Evolutionary conservation across 768 basidiomycete species (phyloP), one percentile per base, ranked within the genome.

Genomic region (Tylopilus rubrobrunneus): DNA sequence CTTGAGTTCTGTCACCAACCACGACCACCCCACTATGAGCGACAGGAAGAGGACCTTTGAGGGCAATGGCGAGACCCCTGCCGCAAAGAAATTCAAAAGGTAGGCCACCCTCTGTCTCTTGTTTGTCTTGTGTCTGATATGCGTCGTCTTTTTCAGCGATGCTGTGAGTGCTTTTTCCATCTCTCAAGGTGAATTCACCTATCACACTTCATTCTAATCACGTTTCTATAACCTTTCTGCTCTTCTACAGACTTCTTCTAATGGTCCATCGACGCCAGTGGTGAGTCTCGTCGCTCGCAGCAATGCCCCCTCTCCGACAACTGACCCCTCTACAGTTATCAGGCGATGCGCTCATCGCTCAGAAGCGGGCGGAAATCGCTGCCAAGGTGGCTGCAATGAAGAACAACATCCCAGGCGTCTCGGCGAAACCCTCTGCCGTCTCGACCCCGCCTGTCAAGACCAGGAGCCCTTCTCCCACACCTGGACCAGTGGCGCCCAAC

Each of bases 351-450:
- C 79, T 90, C 61, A 91, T 92, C 51, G 86, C 87, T 21, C 87
- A 88, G 71, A 90, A 89, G 71, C 79, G 85, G 37, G 89, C 90
- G 7, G 88, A 92, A 69, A 85, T 95, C 56, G 79, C 87, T 11
- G 92, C 92, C 15, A 93, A 92, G 68, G 77, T 90, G 23, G 92
- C 92, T 3, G 84, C 84, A 2, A 86, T 91, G 79, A 82, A 79
- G 67, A 76, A 69, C 43, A 68, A 68, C 21, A 67, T 72, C 1
- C 55, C 76, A 31, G 69, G 71, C 4, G 44, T 60, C 0, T 48
- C 67, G 3, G 57, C 68, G 7, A 68, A 72, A 36, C 66, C 74
- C 0, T 44, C 67, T 5, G 44, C 67, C 7, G 48, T 49, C 2
- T 25, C 66, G 4, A 61, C 66, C 0, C 70, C 69, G 15, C 60